phyloP scores from a whole-genome alignment of 371 early-diverging fungal genomes.

The Zychaea mexicana region DNA sequence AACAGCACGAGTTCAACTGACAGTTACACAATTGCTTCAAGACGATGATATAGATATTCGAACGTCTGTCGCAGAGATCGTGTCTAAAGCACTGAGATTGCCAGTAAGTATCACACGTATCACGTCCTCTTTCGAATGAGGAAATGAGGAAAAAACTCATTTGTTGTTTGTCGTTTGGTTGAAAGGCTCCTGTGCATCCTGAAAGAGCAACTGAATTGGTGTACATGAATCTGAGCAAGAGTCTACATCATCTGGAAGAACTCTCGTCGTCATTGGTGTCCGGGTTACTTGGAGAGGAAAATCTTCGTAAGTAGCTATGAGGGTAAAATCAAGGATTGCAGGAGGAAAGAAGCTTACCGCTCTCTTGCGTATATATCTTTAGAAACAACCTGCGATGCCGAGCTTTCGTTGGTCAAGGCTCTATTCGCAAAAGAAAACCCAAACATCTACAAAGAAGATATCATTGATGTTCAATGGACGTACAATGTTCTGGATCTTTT shows the following conservation, averaged over 20 bases:
- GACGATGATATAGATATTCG: constrained; percentile 81
- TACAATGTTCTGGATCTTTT: constrained; percentile 26
- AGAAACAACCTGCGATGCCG: constrained; percentile 29
- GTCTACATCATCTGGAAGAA: constrained; percentile 18
- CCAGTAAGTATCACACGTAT: constrained; percentile 16
- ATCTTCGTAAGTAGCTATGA: constrained; percentile 12
- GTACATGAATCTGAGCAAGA: constrained; percentile 35
- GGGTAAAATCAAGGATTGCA: too few relatives aligned
- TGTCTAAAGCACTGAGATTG: constrained; percentile 53
- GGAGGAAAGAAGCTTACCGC: too few relatives aligned
- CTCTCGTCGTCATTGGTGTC: constrained; percentile 25
- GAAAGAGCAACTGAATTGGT: constrained; percentile 63
- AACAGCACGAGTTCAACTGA: constrained; percentile 20
- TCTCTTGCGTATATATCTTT: background rate
- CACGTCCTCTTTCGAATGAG: background rate
- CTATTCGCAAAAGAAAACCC: constrained; percentile 57
- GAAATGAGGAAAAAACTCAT: background rate
- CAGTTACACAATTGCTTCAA: constrained; percentile 27
- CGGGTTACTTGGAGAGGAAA: constrained; percentile 19
- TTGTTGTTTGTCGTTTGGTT: background rate
- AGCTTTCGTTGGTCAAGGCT: constrained; percentile 27
- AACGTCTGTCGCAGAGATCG: constrained; percentile 54
- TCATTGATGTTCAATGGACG: constrained; percentile 56
- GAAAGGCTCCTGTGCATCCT: constrained; percentile 39
- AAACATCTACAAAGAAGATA: constrained; percentile 57